Evolutionary conservation across 495 filamentous ascomycete species (phyloP), one percentile per base, ranked within the genome.

Genomic region (Penicillium antarcticum): DNA sequence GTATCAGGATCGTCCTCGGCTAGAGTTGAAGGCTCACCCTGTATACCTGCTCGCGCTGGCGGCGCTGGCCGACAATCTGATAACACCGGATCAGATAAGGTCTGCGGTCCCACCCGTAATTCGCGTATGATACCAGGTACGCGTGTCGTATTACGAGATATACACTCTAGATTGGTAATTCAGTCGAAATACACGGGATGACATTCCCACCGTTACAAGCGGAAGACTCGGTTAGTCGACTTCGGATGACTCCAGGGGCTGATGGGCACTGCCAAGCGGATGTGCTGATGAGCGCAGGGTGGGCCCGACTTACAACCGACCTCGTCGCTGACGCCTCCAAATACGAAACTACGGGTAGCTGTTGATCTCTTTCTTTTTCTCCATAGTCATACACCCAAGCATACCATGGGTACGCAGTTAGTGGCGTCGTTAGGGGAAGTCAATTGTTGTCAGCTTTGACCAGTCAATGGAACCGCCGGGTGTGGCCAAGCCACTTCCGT

Each of bases 21-120:
- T 29, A 29, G 42, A 1, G 10, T 14, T 12, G 43, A 45, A 45
- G 1, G 23, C 13, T 24, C 34, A 12, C 11, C 17, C 18, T 23
- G 38, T 41, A 12, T 23, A 41, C 14, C 38, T 24, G 26, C 26
- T 29, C 1, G 26, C 26, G 26, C 8, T 24, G 38, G 38, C 38
- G 38, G 9, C 38, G 19, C 23, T 1, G 24, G 17, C 14, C 38
- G 43, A 34, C 32, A 21, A 45, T 45, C 43, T 45, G 32, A 45
- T 45, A 34, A 45, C n/a, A 2, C 13, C 14, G 7, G 43, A 45
- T 45, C 43, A 45, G 43, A 45, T 45, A 45, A 45, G 43, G 36
- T 45, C 31, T 9, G 31, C 18, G 43, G 29, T 16, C 32, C 43
- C 43, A 45, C 43, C 5, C 4, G 32, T 35, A 35, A 23, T 45